phyloP scores from a whole-genome alignment of 352 stramenopile genomes.

The Phytophthora sansomeana region DNA sequence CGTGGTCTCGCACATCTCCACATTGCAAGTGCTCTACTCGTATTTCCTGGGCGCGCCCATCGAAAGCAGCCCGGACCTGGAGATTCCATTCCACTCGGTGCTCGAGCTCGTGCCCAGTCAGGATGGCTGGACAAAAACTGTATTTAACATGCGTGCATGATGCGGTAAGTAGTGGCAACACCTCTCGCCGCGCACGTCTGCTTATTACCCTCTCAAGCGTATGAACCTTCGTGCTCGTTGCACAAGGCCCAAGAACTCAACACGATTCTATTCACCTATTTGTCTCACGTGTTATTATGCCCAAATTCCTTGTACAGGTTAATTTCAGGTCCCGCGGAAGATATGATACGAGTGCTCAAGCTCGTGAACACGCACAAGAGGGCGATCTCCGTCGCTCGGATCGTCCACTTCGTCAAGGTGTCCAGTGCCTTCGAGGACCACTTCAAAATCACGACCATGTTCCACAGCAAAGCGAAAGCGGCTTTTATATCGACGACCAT shows the following conservation, averaged over 20 bases:
- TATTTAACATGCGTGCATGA: conserved; percentile 82
- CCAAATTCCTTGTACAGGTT: conserved; percentile 16
- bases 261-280: conserved; percentile 24
- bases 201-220: conserved; percentile 21
- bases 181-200: conserved; percentile 8
- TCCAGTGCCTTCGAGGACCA: conserved; percentile 74
- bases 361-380: conserved; percentile 44
- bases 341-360: conserved; percentile 65
- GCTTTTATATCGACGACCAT: conserved; percentile 57
- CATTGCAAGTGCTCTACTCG: conserved; percentile 87
- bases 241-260: conserved; percentile 28
- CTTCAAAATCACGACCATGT: conserved; percentile 68
- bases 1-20: conserved; percentile 89
- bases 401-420: conserved; percentile 65
- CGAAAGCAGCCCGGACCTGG: conserved; percentile 74
- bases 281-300: conserved; percentile 30
- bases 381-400: conserved; percentile 53
- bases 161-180: conserved; percentile 12
- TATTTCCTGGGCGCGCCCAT: conserved; percentile 88
- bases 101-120: conserved; percentile 84
- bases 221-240: conserved; percentile 25
- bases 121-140: conserved; percentile 84
- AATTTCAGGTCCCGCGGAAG: conserved; percentile 40
- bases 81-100: conserved; percentile 89
- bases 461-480: conserved; percentile 76